phyloP scores from a whole-genome alignment of 306 rosid species.

The Pyrus betulifolia region DNA sequence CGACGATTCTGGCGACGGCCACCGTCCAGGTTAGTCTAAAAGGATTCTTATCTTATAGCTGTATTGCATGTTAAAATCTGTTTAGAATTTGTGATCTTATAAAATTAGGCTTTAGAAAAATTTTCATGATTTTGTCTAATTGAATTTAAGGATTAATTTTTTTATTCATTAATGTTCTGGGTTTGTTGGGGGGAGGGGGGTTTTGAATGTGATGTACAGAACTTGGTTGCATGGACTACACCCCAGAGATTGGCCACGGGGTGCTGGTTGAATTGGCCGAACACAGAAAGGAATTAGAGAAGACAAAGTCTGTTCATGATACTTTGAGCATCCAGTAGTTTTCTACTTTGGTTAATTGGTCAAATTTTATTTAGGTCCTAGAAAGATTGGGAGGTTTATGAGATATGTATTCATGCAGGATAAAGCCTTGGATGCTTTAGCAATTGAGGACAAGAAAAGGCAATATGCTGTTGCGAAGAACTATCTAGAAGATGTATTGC shows the following conservation, averaged over 20 bases:
- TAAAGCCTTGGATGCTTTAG: constrained; percentile 90
- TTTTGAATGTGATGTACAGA: too few species aligned
- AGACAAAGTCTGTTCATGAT: constrained; percentile 82
- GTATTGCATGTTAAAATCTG: too few species aligned
- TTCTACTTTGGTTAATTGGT: not conserved
- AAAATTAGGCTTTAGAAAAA: too few species aligned
- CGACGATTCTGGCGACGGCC: too few species aligned
- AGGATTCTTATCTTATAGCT: too few species aligned
- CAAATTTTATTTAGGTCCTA: not conserved
- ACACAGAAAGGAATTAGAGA: constrained; percentile 83
- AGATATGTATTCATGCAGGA: constrained; percentile 41
- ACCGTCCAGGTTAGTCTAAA: too few species aligned
- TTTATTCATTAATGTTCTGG: too few species aligned
- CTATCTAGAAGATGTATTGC: constrained; percentile 26
- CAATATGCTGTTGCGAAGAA: constrained; percentile 88
- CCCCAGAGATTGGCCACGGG: constrained; percentile 76
- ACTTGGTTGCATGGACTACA: constrained; percentile 34
- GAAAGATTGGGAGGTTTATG: not conserved
- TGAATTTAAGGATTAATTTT: too few species aligned
- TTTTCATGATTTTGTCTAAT: too few species aligned
- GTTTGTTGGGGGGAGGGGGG: too few species aligned
- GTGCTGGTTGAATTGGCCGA: constrained; percentile 80
- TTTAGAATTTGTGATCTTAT: too few species aligned
- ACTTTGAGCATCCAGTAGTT: constrained; percentile 78
- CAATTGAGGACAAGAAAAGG: constrained; percentile 94